Evolutionary conservation across 305 asterid genomes (phyloP).

Genomic region (Fraxinus latifolia): DNA sequence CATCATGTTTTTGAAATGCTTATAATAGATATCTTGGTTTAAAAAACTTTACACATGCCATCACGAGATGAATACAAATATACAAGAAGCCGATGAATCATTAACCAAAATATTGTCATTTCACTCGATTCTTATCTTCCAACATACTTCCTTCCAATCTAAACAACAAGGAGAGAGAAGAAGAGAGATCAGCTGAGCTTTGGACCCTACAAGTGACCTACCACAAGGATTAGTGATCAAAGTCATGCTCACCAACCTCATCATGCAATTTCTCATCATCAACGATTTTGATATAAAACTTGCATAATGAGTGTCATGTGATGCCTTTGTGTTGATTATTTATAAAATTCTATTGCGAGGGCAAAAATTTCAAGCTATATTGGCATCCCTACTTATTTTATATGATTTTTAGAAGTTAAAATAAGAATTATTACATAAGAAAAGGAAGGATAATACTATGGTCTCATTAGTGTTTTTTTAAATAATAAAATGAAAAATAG

Average conservation of each 20-base stretch:
- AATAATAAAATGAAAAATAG: not conserved
- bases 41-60: not conserved
- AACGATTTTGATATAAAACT: not conserved
- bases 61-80: not conserved
- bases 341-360: not conserved
- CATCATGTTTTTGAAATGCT: not conserved
- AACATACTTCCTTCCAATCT: not conserved
- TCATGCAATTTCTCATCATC: constrained; percentile 14
- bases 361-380: not conserved
- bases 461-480: not conserved
- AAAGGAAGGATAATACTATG: not conserved
- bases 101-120: not conserved
- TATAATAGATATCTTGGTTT: not conserved
- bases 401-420: not conserved
- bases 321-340: not conserved
- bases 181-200: not conserved
- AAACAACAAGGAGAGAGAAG: constrained; percentile 12
- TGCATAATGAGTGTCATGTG: not conserved
- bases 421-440: not conserved
- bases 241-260: constrained; percentile 27
- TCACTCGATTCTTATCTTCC: not conserved
- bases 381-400: not conserved
- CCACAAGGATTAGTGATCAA: constrained; percentile 6
- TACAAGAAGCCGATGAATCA: not conserved
- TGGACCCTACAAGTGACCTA: not conserved